Conservation (phyloP, 2,329 filamentous ascomycete species). For the Albophoma yamanashiensis region DNA sequence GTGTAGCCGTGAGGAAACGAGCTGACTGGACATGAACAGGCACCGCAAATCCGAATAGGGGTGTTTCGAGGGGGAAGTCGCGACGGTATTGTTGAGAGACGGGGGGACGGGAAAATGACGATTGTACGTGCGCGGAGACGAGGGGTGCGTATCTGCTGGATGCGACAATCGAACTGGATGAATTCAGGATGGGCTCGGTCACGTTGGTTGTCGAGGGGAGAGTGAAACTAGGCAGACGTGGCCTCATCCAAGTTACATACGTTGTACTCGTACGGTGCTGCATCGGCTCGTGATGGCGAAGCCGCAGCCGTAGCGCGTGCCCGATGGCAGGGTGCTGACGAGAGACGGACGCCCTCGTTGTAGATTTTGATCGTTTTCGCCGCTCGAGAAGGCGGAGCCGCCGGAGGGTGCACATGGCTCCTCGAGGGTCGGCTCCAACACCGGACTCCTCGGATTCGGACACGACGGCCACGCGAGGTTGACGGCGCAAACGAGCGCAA, state of each 20-base stretch:
- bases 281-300: not conserved
- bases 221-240: not conserved
- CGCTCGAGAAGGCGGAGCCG: not conserved
- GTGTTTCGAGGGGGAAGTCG: not conserved
- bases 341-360: not conserved
- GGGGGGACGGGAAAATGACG: not conserved
- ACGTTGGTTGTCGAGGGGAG: not conserved
- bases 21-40: slow-evolving; percentile 6
- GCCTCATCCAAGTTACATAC: not conserved
- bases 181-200: too few relatives aligned
- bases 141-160: not conserved
- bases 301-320: too few relatives aligned
- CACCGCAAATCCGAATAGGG: slow-evolving; percentile 9
- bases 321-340: not conserved
- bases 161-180: too few relatives aligned
- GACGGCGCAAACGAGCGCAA: too few relatives aligned
- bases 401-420: not conserved
- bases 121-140: not conserved
- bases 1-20: not conserved
- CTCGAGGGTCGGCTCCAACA: not conserved
- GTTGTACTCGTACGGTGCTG: too few relatives aligned
- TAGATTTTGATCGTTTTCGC: not conserved
- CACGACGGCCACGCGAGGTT: too few relatives aligned
- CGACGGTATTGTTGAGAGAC: not conserved
- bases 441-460: too few relatives aligned